Percentiles rank a stretch among this genome's conserved stretches.
These are phyloP conservation scores for Penicillium janthinellum DNA, from an alignment of 2,329 filamentous ascomycete species.

Conservation along the genomic window DNA sequence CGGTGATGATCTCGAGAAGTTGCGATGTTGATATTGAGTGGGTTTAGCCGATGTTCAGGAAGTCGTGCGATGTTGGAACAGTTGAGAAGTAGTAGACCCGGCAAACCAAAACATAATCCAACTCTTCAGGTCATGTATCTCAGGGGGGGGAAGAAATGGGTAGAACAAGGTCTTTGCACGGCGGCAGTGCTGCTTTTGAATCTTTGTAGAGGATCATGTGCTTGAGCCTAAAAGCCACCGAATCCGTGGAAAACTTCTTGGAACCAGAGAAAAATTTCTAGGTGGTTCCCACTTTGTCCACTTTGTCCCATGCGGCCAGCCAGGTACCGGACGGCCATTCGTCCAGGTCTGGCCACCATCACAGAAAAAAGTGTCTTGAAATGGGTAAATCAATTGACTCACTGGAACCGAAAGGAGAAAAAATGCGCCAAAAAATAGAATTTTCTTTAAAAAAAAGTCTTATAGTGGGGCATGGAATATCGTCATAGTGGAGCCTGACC, in stretches of 20 bases:
- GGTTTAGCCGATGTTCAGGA: constrained; percentile 19
- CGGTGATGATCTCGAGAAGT: not conserved
- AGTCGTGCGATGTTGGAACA: constrained; percentile 29
- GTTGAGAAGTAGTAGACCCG: constrained; percentile 18
- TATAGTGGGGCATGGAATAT: constrained; percentile 13
- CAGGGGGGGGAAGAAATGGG: not conserved
- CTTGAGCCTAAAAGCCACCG: constrained; percentile 19
- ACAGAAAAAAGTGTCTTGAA: not conserved
- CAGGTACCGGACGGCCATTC: constrained; percentile 21
- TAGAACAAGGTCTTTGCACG: not conserved
- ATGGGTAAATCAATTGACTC: not conserved
- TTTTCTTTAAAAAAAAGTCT: constrained; percentile 1
- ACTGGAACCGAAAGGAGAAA: not conserved
- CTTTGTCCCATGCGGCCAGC: constrained; percentile 13
- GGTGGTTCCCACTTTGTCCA: constrained; percentile 30
- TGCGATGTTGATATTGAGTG: constrained; percentile 1
- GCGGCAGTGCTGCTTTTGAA: constrained; percentile 23
- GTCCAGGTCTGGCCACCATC: constrained; percentile 28
- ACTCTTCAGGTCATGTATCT: not conserved
- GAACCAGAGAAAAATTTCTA: constrained; percentile 24
- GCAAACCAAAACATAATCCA: constrained; percentile 20
- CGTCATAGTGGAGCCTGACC: constrained; percentile 34
- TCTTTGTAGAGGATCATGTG: constrained; percentile 28
- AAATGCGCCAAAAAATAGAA: constrained; percentile 3
- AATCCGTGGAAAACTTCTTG: constrained; percentile 26